Base-by-base conservation (phyloP, 2,329 filamentous ascomycete species). In the Chaetomiaceae sp. region DNA sequence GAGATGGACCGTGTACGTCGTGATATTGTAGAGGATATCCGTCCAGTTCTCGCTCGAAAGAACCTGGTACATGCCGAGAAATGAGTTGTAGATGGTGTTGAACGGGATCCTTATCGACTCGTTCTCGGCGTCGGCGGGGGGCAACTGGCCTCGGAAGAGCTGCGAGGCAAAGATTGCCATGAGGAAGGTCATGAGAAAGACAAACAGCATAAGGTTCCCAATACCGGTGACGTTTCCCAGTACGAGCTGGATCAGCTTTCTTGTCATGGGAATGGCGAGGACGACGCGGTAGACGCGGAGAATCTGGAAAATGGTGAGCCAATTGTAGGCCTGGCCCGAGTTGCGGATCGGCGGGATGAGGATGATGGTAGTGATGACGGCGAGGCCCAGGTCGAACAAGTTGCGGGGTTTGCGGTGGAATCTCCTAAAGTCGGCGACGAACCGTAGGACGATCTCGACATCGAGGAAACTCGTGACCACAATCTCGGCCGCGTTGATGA, bases 31-130 rank as follows among this genome's bases (percentile, higher is more conserved):
- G 53, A 99, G 72, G 42, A 96, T 88, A 0, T 73, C 73, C 0
- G 95, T 99, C 94, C 94, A 99, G 65, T 96, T 90, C 68, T 99
- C 94, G 64, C 90, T 96, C 9, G 94, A 96, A 40, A 99, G 75
- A 27, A 99, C 83, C 71, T 96, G 90, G 67, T 99, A 99, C 91
- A 99, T 97, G 53, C 91, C 94, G 15, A 99, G 76, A 66, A 99
- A 99, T 0, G 91, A 88, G 66, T 97, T 97, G 75, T 87, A 99
- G 33, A 99, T 94, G 36, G 89, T 89, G 66, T 83, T 84, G 68
- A 99, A 99, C 0, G 89, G 88, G 38, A 94, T 82, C 20, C 79
- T 72, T 57, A 88, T 83, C 3, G 79, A 71, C 2, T 87, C 74
- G 3, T 84, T 87, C n/a, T 72, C 68, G 2, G 74, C 69, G 59